Evolutionary conservation across 306 rosid genomes (phyloP).

Genomic region (Canavalia gladiata): DNA sequence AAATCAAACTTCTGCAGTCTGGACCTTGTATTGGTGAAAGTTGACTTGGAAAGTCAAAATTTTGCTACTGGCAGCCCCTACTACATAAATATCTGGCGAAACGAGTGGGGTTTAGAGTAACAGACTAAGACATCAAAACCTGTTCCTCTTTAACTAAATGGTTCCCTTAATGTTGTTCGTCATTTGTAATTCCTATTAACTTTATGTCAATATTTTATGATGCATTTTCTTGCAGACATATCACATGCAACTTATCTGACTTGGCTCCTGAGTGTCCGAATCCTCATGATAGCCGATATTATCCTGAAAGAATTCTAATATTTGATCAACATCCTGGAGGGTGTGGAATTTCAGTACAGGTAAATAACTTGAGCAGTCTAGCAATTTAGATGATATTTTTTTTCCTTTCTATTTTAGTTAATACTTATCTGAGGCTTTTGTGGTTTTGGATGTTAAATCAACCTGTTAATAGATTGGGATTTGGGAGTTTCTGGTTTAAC

Average conservation of each 20-base stretch:
- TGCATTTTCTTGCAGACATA: constrained; percentile 63
- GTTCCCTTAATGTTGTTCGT: not conserved
- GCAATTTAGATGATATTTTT: constrained; percentile 23
- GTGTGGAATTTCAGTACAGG: constrained; percentile 82
- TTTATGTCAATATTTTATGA: constrained; percentile 44
- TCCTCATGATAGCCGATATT: constrained; percentile 78
- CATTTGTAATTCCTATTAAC: constrained; percentile 21
- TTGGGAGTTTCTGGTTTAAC: constrained; percentile 35
- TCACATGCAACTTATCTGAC: constrained; percentile 83
- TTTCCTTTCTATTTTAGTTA: not conserved
- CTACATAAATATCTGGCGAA: constrained; percentile 32
- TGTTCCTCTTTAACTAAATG: constrained; percentile 9
- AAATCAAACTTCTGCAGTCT: constrained; percentile 7
- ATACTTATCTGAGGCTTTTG: not conserved
- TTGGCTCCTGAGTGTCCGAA: constrained; percentile 91
- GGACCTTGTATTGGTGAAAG: constrained; percentile 21
- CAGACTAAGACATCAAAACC: constrained; percentile 5
- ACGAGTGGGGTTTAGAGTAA: not conserved
- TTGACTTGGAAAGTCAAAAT: constrained; percentile 5
- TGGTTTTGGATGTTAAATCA: constrained; percentile 33
- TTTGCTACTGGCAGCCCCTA: constrained; percentile 17
- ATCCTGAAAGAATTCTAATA: constrained; percentile 86
- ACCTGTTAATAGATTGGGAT: not conserved
- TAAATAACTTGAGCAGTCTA: constrained; percentile 39
- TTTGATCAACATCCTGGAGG: constrained; percentile 95